These are phyloP conservation scores for Magnaporthiopsis rhizophila DNA, from an alignment of 2,329 filamentous ascomycete species.

Conservation along the genomic window DNA sequence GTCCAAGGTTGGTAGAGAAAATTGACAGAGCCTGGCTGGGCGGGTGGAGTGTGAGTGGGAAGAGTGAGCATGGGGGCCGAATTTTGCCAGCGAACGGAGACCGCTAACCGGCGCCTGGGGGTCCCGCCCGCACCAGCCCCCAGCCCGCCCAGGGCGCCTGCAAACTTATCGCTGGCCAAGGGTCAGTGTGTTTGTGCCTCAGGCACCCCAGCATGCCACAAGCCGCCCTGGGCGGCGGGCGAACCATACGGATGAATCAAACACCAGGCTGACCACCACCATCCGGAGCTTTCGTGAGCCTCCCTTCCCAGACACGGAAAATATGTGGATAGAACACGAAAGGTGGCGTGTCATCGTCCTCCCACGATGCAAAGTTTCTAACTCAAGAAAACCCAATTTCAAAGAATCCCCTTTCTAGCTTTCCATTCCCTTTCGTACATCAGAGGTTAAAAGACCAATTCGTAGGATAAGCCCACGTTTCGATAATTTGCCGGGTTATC, in stretches of 20 bases:
- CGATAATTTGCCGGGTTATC: too few relatives aligned
- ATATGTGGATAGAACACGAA: too few relatives aligned
- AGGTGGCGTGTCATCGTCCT: too few relatives aligned
- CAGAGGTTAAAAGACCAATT: too few relatives aligned
- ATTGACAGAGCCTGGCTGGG: slow-evolving; percentile 5
- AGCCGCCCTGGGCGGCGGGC: too few relatives aligned
- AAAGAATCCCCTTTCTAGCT: too few relatives aligned
- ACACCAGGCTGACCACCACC: background rate
- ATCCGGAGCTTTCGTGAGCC: background rate
- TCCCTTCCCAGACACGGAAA: background rate
- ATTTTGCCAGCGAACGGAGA: background rate
- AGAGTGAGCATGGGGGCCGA: slow-evolving; percentile 1
- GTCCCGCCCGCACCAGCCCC: background rate
- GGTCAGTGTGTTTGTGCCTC: background rate
- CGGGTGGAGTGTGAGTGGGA: slow-evolving; percentile 3
- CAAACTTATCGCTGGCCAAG: background rate
- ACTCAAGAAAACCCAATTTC: too few relatives aligned
- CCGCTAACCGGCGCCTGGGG: background rate
- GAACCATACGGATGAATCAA: background rate
- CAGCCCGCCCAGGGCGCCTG: background rate
- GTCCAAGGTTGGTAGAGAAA: background rate
- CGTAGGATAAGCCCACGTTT: too few relatives aligned
- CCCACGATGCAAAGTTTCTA: too few relatives aligned
- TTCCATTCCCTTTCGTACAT: too few relatives aligned
- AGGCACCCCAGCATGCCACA: background rate